These are phyloP conservation scores for Teratosphaeria nubilosa DNA, from an alignment of 2,329 filamentous ascomycete genomes.

Conservation along the genomic window DNA sequence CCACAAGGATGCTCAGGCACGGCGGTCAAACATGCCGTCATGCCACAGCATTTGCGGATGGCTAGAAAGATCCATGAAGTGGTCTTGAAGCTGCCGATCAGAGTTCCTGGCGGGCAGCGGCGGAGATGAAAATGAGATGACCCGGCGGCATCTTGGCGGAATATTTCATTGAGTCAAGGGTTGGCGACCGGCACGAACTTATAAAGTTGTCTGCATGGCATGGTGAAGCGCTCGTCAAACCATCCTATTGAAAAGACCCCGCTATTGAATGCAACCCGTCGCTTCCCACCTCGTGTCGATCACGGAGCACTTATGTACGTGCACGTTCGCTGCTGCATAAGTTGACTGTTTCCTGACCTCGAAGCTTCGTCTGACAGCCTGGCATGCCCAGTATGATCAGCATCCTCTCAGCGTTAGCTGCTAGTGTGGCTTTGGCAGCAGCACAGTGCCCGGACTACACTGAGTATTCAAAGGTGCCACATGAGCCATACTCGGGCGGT, in stretches of 20 bases:
- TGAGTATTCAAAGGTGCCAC: conserved; percentile 30
- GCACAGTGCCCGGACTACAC: conserved; percentile 33
- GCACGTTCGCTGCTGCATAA: not conserved
- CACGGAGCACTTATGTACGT: not conserved
- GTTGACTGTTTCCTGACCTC: not conserved
- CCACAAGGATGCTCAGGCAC: not conserved
- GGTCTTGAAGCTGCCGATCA: not conserved
- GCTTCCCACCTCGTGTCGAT: not conserved
- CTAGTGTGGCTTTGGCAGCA: not conserved
- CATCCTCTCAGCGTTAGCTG: not conserved
- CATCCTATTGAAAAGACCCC: not conserved
- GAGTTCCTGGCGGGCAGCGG: not conserved
- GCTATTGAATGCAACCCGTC: not conserved
- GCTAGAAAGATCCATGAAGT: not conserved
- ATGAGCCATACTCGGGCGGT: conserved; percentile 36
- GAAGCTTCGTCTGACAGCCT: not conserved
- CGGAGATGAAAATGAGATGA: not conserved
- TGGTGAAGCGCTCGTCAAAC: not conserved
- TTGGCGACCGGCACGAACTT: no score
- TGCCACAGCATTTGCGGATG: not conserved
- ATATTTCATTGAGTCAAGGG: not conserved
- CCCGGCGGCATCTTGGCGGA: not conserved
- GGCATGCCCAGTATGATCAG: not conserved
- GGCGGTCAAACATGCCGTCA: not conserved
- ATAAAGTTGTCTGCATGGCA: not conserved